Evolutionary conservation across 2,329 filamentous ascomycete species (phyloP).

Genomic region (Stylonectria norvegica): DNA sequence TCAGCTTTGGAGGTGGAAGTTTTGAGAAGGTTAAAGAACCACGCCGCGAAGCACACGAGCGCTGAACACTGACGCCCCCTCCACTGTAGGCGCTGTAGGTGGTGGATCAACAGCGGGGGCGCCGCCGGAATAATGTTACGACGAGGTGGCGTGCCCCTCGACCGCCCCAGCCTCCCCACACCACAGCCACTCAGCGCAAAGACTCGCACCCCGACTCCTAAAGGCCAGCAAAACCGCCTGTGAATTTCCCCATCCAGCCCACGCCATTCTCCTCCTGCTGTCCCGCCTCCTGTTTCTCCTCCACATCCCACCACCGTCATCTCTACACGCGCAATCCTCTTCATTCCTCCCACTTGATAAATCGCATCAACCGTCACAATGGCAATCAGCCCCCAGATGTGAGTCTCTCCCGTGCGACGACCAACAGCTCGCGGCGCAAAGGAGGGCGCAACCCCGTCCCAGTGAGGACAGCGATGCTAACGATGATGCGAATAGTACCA

Average conservation of each 20-base stretch:
- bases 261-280: slow-evolving; percentile 6
- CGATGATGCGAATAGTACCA: slow-evolving; percentile 58
- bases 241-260: slow-evolving; percentile 8
- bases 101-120: slow-evolving; percentile 3
- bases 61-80: too few relatives aligned
- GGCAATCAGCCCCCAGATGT: slow-evolving; percentile 65
- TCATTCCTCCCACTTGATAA: slow-evolving; percentile 5
- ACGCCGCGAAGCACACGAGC: slow-evolving; percentile 11
- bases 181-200: slow-evolving; percentile 6
- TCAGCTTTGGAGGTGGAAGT: slow-evolving; percentile 14
- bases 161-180: too few relatives aligned
- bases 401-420: slow-evolving; percentile 29
- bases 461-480: slow-evolving; percentile 23
- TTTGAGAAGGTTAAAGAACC: slow-evolving; percentile 21
- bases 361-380: slow-evolving; percentile 42
- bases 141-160: neutral
- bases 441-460: slow-evolving; percentile 12
- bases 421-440: slow-evolving; percentile 7
- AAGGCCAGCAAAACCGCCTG: slow-evolving; percentile 27
- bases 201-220: slow-evolving; percentile 10
- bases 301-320: slow-evolving; percentile 4
- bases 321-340: slow-evolving; percentile 2
- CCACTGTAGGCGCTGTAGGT: too few relatives aligned
- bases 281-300: slow-evolving; percentile 12
- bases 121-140: slow-evolving; percentile 17